Base-by-base conservation (phyloP, 2,329 filamentous ascomycete genomes). In the Phymatotrichopsis omnivora region DNA sequence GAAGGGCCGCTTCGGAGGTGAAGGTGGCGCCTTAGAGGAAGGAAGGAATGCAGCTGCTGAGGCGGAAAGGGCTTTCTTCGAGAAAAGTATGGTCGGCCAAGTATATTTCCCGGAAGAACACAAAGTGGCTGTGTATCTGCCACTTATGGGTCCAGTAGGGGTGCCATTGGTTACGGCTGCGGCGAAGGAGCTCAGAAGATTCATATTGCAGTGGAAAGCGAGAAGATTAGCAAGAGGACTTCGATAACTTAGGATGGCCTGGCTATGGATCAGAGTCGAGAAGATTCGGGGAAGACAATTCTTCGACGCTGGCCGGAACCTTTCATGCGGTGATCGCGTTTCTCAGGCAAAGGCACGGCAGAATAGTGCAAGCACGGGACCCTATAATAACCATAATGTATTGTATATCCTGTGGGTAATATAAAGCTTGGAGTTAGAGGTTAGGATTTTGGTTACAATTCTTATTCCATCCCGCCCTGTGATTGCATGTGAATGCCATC, bases 41-140 rank as follows among this genome's bases (percentile, higher is more conserved):
- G 89, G 89, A 0, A 76, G 84, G 7, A 76, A 85, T 35, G 91
- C 91, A 5, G 87, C 95, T 64, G 74, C 76, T 2, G 85, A 93
- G 61, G 89, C 86, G 0, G 91, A 98, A 63, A 78, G 82, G 50
- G 89, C 89, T 0, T 98, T 98, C 65, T 98, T 98, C 57, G 91
- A 98, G 65, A 93, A 93, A 66, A 93, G 84, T 60, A 98, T 98
- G 91, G 91, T 98, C 10, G 91, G 87, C 0, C 91, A 96, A 66
- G 80, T 96, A 2, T 98, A 96, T 64, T 98, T 98, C 63, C 91
- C 91, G 0, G 91, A 98, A 60, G 91, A 98, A 67, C 91, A 98
- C 64, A 98, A 96, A 65, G 76, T 98, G 19, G 91, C 91, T 0
- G 91, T 98, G 1, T 98, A 98, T 62, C 66, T 98, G 57, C 91